These are phyloP conservation scores for Sabuloglossum arenarium DNA, from an alignment of 495 filamentous ascomycete species.

Conservation along the genomic window DNA sequence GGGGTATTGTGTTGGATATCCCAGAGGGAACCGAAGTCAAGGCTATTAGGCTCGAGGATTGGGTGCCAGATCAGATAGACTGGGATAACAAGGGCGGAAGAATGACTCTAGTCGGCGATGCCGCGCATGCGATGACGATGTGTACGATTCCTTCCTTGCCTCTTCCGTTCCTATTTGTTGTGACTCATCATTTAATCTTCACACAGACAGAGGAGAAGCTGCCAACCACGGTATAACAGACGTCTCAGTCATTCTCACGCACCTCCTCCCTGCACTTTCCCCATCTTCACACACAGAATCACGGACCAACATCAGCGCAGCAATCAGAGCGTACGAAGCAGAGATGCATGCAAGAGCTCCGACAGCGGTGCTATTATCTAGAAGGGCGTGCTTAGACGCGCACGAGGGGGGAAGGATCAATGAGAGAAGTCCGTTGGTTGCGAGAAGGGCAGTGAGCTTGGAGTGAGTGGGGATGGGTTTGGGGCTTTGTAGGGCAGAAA, in stretches of 20 bases:
- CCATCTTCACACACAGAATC: constrained; percentile 10
- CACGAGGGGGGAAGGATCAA: constrained; percentile 23
- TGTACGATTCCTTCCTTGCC: constrained; percentile 1
- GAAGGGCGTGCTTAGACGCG: constrained; percentile 41
- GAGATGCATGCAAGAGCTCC: constrained; percentile 27
- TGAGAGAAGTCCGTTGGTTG: constrained; percentile 1
- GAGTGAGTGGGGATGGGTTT: neutral
- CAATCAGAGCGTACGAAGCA: constrained; percentile 27
- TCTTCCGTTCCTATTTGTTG: neutral
- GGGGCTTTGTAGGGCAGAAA: too few species aligned
- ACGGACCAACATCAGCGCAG: constrained; percentile 8
- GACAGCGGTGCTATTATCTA: constrained; percentile 30
- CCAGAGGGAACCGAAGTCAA: constrained; percentile 26
- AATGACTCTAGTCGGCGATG: constrained; percentile 8
- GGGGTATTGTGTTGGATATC: constrained; percentile 22
- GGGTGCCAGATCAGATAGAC: constrained; percentile 19
- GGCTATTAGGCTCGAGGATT: constrained; percentile 33
- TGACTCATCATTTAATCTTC: neutral
- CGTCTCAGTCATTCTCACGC: constrained; percentile 19
- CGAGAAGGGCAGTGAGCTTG: neutral
- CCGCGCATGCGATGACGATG: constrained; percentile 11
- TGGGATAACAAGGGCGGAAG: constrained; percentile 16
- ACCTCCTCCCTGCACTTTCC: constrained; percentile 11
- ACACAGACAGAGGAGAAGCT: constrained; percentile 29
- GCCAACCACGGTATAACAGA: constrained; percentile 39